A percentile compares a stretch with the other conserved stretches of the same genome.
These are phyloP conservation scores for Phaeotremella skinneri DNA, from an alignment of 768 basidiomycete species.

Conservation along the genomic window DNA sequence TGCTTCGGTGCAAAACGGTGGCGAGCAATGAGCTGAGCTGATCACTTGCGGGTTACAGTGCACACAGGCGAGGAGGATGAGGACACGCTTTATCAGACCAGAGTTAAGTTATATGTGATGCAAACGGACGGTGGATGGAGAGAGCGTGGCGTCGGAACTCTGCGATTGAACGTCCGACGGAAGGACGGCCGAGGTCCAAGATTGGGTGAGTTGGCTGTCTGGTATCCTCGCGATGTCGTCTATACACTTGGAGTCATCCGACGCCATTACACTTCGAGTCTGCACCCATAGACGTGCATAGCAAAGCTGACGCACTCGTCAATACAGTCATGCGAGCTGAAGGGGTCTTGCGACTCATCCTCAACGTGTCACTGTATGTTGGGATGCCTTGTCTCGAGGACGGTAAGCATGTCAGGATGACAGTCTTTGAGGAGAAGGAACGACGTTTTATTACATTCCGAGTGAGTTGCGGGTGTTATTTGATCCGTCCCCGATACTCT, in stretches of 20 bases:
- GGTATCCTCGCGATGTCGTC: not conserved
- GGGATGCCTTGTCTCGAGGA: conserved; percentile 47
- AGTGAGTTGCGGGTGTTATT: conserved; percentile 22
- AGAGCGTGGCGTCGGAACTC: conserved; percentile 51
- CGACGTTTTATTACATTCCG: conserved; percentile 40
- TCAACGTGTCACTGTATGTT: conserved; percentile 52
- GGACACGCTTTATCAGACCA: conserved; percentile 49
- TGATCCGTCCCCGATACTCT: not conserved
- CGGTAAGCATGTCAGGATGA: conserved; percentile 46
- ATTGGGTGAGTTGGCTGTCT: conserved; percentile 41
- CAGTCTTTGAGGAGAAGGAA: conserved; percentile 38
- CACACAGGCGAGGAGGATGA: conserved; percentile 54
- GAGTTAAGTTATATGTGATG: conserved; percentile 51
- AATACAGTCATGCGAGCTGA: conserved; percentile 54
- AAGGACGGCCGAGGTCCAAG: conserved; percentile 43
- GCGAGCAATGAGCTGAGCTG: not conserved
- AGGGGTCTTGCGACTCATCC: conserved; percentile 52
- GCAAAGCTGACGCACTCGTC: not conserved
- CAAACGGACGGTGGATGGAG: conserved; percentile 50
- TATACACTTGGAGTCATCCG: not conserved
- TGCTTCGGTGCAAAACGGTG: too few relatives aligned
- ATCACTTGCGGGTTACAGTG: conserved; percentile 29
- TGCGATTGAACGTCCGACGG: conserved; percentile 50
- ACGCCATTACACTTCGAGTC: not conserved
- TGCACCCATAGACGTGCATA: not conserved